Base-by-base conservation (phyloP, 2,329 filamentous ascomycete species). In the Cercospora canescens region DNA sequence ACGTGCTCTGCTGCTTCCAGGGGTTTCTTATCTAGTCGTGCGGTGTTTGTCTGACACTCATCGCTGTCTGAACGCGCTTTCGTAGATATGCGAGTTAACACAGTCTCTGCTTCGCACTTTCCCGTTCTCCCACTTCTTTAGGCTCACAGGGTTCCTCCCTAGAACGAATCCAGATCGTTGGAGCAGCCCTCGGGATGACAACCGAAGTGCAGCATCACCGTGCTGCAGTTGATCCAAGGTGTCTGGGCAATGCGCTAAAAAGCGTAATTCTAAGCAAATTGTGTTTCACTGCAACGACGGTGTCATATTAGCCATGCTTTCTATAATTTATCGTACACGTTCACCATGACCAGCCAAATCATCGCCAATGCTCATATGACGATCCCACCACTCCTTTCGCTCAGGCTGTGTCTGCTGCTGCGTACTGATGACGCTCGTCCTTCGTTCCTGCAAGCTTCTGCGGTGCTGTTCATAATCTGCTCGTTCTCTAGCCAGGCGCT, bases 401-500 rank as follows among this genome's bases (percentile, higher is more conserved):
- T 59, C 64, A 18, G 64, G 55, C 28, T 24, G 41, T n/a, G 35
- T 32, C 16, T 59, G 62, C 28, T 66, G 62, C 18, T 37, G 56
- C n/a, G 16, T 37, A 34, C 61, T 69, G 1, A 63, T 26, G 11
- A 66, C 64, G 59, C 71, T 71, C 45, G 65, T 62, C 24, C 70
- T 62, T 52, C 72, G 65, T 57, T 70, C 69, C 14, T 70, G 64
- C 35, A 73, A 60, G 67, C 67, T 71, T 30, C 34, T 56, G 5
- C 68, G 66, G 60, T 74, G 60, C 41, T 65, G 59, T 41, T 72
- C 60, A 39, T 66, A 70, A 26, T 76, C 71, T 50, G 69, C 72
- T 74, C 75, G 74, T 74, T 83, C 81, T 39, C 77, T 52, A 60
- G 77, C 77, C 61, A 82, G 65, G 60, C 81, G 70, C 63, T 75